A percentile compares a stretch with the other conserved stretches of the same genome.
phyloP scores from a whole-genome alignment of 176 grass and related monocot genomes.

The Musa schizocarpa region DNA sequence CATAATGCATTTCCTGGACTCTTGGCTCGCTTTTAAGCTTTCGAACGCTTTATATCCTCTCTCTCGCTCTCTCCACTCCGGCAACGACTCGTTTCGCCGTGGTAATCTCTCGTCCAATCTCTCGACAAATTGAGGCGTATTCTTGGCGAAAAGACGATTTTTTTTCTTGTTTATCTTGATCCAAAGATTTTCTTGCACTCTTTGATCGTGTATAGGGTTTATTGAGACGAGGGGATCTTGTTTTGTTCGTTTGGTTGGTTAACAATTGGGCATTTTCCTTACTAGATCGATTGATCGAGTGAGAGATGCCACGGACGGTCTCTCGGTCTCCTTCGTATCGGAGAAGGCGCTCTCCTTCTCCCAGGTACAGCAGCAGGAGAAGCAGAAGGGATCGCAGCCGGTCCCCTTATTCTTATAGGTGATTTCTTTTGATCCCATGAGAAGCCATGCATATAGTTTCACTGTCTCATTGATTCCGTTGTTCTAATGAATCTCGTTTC shows the following conservation, averaged over 20 bases:
- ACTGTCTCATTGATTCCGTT: not conserved
- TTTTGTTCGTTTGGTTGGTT: not conserved
- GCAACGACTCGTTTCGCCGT: no score
- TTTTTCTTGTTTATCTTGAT: not conserved
- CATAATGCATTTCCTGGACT: no score
- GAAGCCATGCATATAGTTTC: not conserved
- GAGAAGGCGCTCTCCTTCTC: constrained; percentile 75
- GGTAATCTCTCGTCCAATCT: no score
- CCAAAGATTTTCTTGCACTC: not conserved
- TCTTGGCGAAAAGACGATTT: no score
- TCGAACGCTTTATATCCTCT: no score
- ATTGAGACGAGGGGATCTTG: not conserved
- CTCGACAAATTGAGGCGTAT: no score
- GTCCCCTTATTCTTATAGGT: constrained; percentile 94
- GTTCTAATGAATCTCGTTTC: not conserved
- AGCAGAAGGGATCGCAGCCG: constrained; percentile 66
- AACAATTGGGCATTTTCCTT: not conserved
- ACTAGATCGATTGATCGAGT: constrained; percentile 4
- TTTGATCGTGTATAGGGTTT: not conserved
- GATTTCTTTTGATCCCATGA: constrained; percentile 33
- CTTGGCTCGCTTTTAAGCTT: no score
- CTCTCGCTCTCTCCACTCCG: no score
- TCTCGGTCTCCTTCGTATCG: constrained; percentile 54
- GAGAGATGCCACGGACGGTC: constrained; percentile 60
- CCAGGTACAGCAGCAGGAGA: constrained; percentile 42